Percentiles rank a stretch among this genome's conserved stretches.
Conservation (phyloP, 2,329 filamentous ascomycete species). For the Diplocarpon rosae region DNA sequence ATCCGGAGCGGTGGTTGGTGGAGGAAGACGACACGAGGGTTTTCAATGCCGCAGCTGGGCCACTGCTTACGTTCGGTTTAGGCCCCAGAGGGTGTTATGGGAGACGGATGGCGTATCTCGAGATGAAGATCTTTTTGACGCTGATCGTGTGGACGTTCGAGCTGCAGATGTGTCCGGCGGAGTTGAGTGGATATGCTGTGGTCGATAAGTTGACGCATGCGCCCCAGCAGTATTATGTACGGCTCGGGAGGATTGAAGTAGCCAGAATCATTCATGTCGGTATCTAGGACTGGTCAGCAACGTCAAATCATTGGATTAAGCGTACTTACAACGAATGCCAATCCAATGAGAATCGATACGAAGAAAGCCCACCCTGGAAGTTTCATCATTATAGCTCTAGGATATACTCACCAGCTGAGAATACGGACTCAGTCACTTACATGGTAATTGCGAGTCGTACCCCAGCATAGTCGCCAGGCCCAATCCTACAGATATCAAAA, state of each 20-base stretch:
- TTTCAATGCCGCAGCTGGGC: constrained; percentile 29
- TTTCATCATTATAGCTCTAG: too few species aligned
- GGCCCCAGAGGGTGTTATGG: constrained; percentile 32
- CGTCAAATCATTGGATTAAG: too few species aligned
- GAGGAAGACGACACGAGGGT: constrained; percentile 9
- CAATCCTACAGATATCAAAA: too few species aligned
- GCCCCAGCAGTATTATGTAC: constrained; percentile 8
- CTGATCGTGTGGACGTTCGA: constrained; percentile 11
- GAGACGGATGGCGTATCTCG: constrained; percentile 28
- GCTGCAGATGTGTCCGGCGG: constrained; percentile 4
- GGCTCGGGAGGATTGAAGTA: constrained; percentile 35
- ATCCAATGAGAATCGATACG: too few species aligned
- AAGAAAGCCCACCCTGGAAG: too few species aligned
- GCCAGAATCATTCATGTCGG: too few species aligned
- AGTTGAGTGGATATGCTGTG: constrained; percentile 3
- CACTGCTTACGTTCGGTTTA: constrained; percentile 28
- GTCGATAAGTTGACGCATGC: constrained; percentile 5
- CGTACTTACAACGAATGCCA: too few species aligned
- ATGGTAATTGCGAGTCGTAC: too few species aligned
- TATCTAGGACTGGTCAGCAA: too few species aligned
- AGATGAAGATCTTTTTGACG: constrained; percentile 21
- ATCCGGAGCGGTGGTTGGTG: constrained; percentile 30
- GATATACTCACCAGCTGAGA: too few species aligned
- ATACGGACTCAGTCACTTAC: too few species aligned
- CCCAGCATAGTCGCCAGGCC: too few species aligned